phyloP scores from a whole-genome alignment of 352 stramenopile genomes.

The Globisporangium carolinianum region DNA sequence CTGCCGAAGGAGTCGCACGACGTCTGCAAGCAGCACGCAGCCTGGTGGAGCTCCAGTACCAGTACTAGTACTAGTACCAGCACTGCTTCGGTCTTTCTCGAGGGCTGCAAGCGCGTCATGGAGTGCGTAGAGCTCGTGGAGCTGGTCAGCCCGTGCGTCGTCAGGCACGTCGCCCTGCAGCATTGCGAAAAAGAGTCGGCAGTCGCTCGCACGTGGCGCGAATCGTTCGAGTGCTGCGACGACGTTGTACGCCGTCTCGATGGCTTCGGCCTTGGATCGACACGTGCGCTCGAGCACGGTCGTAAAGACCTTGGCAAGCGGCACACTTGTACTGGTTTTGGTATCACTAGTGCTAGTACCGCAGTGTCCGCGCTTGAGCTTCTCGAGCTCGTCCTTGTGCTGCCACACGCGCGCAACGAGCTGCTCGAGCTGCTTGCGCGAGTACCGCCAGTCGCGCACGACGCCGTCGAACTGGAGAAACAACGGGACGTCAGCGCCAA shows the following conservation, averaged over 20 bases:
- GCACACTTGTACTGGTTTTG: slow-evolving; percentile 2
- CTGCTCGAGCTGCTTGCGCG: slow-evolving; percentile 33
- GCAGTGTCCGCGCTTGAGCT: slow-evolving; percentile 22
- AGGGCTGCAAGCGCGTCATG: slow-evolving; percentile 41
- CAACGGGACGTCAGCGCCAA: slow-evolving; percentile 27
- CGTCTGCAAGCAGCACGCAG: slow-evolving; percentile 32
- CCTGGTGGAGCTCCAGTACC: slow-evolving; percentile 5
- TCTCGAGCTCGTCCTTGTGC: slow-evolving; percentile 47
- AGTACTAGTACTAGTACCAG: not conserved
- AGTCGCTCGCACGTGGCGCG: slow-evolving; percentile 29
- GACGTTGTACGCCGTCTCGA: slow-evolving; percentile 64
- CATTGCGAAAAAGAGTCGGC: slow-evolving; percentile 46
- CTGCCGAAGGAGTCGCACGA: slow-evolving; percentile 35
- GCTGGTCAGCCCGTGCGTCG: slow-evolving; percentile 35
- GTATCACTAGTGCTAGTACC: no score
- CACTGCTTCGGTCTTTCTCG: slow-evolving; percentile 39
- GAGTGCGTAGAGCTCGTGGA: slow-evolving; percentile 30
- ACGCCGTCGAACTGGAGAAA: slow-evolving; percentile 56
- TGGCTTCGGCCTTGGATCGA: slow-evolving; percentile 20
- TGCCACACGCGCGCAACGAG: slow-evolving; percentile 53
- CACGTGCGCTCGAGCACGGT: slow-evolving; percentile 32
- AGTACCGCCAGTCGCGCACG: slow-evolving; percentile 51
- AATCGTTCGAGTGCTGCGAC: slow-evolving; percentile 38
- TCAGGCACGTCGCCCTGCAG: slow-evolving; percentile 36
- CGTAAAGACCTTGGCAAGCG: slow-evolving; percentile 27